Percentiles rank a stretch among this genome's conserved stretches.
These are phyloP conservation scores for Dendrobium officinale DNA, from an alignment of 106 monocot genomes.

Conservation along the genomic window DNA sequence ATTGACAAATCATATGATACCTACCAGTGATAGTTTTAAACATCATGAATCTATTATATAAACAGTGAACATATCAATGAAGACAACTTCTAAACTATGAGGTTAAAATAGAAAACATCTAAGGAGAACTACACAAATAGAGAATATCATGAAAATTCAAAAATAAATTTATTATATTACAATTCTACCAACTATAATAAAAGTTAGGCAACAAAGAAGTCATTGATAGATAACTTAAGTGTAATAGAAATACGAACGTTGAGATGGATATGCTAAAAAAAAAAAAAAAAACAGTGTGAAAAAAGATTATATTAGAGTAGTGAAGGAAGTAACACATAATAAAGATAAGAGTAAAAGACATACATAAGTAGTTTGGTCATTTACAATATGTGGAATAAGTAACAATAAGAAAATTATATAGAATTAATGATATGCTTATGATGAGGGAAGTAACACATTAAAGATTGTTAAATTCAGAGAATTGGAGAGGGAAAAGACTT, in stretches of 20 bases:
- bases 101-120: too few species aligned
- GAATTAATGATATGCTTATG: not conserved
- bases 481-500: too few species aligned
- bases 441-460: too few species aligned
- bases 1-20: too few species aligned
- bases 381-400: not conserved
- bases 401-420: not conserved
- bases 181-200: too few species aligned
- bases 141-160: too few species aligned
- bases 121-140: too few species aligned
- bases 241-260: not conserved
- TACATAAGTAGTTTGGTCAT: not conserved
- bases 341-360: not conserved
- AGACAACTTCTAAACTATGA: too few species aligned
- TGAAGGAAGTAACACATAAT: not conserved
- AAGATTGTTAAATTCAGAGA: too few species aligned
- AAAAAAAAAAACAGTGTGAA: not conserved
- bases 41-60: too few species aligned
- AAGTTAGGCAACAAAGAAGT: not conserved
- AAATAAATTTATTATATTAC: not conserved
- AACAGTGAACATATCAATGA: too few species aligned
- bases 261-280: not conserved
- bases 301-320: not conserved
- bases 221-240: not conserved
- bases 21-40: too few species aligned